Evolutionary conservation across 2,329 filamentous ascomycete genomes (phyloP).

Genomic region (Fusarium sp.): DNA sequence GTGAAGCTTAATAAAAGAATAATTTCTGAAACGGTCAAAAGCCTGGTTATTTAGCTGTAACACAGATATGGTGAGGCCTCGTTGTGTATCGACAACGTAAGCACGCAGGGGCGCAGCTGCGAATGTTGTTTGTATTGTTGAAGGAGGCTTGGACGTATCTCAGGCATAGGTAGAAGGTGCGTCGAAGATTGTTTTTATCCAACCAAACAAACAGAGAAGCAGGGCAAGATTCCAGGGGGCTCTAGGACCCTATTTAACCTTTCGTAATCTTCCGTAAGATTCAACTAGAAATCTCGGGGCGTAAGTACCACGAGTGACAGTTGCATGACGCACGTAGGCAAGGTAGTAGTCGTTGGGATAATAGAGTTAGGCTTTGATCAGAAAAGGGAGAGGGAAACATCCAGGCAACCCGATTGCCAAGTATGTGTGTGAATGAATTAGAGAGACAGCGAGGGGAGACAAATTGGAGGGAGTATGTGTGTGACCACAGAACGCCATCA

Average conservation of each 20-base stretch:
- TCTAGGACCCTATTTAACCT: constrained; percentile 28
- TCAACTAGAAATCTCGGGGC: constrained; percentile 7
- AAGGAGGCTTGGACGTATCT: constrained; percentile 31
- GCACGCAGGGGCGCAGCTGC: constrained; percentile 32
- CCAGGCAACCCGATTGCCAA: background rate
- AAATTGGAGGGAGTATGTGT: constrained; percentile 17
- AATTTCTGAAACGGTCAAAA: constrained; percentile 5
- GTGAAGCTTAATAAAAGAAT: constrained; percentile 21
- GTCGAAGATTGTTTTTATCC: constrained; percentile 19
- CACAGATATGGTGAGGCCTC: constrained; percentile 32
- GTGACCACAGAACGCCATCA: constrained; percentile 31
- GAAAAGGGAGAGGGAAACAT: constrained; percentile 1
- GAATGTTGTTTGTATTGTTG: constrained; percentile 22
- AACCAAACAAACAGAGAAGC: constrained; percentile 23
- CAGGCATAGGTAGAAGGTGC: constrained; percentile 20
- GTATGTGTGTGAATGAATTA: background rate
- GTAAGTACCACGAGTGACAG: constrained; percentile 22
- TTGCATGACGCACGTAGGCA: constrained; percentile 29
- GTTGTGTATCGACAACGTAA: constrained; percentile 35
- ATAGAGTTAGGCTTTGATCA: constrained; percentile 8
- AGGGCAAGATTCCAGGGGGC: constrained; percentile 8
- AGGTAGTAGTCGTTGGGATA: constrained; percentile 8
- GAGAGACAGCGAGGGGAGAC: background rate
- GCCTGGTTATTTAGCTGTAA: constrained; percentile 34
- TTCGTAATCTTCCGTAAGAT: constrained; percentile 19